These are phyloP conservation scores for Raphidocelis subcapitata DNA, from an alignment of 139 green algal genomes.

Conservation along the genomic window DNA sequence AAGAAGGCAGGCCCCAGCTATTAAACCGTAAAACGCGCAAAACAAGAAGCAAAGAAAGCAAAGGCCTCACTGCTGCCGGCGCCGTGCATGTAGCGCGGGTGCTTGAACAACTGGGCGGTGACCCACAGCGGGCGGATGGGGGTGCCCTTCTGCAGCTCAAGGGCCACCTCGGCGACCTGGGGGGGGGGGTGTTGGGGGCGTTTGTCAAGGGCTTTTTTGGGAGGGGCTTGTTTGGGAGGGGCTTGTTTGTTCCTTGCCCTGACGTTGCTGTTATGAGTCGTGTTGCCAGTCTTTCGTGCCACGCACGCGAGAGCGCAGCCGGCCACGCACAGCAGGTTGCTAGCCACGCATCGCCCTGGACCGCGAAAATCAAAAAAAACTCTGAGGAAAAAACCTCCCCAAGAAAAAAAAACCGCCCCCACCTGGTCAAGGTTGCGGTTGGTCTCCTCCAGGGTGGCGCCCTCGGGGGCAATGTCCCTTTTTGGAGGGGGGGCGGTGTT, in stretches of 20 bases:
- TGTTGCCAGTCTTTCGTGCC: too few species aligned
- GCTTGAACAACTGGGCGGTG: slow-evolving; percentile 78
- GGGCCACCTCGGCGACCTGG: slow-evolving; percentile 23
- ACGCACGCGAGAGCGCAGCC: too few species aligned
- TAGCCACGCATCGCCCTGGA: too few species aligned
- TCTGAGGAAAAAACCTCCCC: too few species aligned
- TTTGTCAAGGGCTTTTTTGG: too few species aligned
- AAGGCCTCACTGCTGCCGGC: slow-evolving; percentile 54
- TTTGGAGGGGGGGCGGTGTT: not conserved
- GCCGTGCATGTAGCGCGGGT: slow-evolving; percentile 73
- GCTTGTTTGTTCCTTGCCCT: slow-evolving; percentile 38
- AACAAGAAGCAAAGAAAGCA: not conserved
- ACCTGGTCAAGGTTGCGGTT: slow-evolving; percentile 42
- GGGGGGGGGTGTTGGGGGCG: too few species aligned
- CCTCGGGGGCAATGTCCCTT: slow-evolving; percentile 65
- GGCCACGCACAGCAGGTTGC: too few species aligned
- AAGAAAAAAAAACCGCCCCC: too few species aligned
- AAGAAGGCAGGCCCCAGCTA: too few species aligned
- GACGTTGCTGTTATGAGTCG: too few species aligned
- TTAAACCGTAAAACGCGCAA: not conserved
- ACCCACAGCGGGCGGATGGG: slow-evolving; percentile 62
- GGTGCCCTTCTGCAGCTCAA: slow-evolving; percentile 50
- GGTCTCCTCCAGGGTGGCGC: slow-evolving; percentile 37
- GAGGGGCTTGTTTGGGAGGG: too few species aligned
- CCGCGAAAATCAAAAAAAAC: too few species aligned